Evolutionary conservation across 2,329 filamentous ascomycete genomes (phyloP).

Genomic region (Exophiala aquamarina): DNA sequence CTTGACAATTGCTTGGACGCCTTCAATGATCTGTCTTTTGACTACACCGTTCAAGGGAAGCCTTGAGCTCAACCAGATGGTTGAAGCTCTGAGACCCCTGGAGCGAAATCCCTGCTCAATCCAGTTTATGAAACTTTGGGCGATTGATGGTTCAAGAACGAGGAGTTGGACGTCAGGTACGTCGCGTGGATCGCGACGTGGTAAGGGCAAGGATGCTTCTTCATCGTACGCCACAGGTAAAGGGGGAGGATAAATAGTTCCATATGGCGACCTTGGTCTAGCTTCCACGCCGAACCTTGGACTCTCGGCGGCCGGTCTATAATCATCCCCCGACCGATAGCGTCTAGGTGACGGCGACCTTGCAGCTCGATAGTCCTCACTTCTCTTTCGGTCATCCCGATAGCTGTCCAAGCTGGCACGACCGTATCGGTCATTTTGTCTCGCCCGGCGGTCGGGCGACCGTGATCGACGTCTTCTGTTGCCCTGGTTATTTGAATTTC

Average conservation of each 20-base stretch:
- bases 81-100: conserved; percentile 71
- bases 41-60: conserved; percentile 78
- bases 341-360: conserved; percentile 61
- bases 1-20: conserved; percentile 80
- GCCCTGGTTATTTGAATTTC: conserved; percentile 51
- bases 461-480: conserved; percentile 42
- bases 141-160: conserved; percentile 57
- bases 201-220: conserved; percentile 68
- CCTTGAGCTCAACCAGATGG: conserved; percentile 75
- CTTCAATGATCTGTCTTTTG: conserved; percentile 80
- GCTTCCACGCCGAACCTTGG: conserved; percentile 48
- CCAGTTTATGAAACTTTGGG: conserved; percentile 75
- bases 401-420: conserved; percentile 48
- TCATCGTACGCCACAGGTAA: conserved; percentile 63
- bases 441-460: conserved; percentile 36
- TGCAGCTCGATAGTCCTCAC: conserved; percentile 64
- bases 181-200: conserved; percentile 69
- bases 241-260: conserved; percentile 64
- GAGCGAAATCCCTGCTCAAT: conserved; percentile 74
- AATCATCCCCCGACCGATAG: conserved; percentile 65
- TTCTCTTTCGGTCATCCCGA: conserved; percentile 51
- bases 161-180: conserved; percentile 90
- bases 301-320: conserved; percentile 46
- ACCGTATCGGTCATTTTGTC: conserved; percentile 30
- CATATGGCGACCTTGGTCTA: conserved; percentile 65